Percentiles rank a stretch among this genome's conserved stretches.
These are phyloP conservation scores for Cicer bijugum DNA, from an alignment of 306 rosid species.

Conservation along the genomic window DNA sequence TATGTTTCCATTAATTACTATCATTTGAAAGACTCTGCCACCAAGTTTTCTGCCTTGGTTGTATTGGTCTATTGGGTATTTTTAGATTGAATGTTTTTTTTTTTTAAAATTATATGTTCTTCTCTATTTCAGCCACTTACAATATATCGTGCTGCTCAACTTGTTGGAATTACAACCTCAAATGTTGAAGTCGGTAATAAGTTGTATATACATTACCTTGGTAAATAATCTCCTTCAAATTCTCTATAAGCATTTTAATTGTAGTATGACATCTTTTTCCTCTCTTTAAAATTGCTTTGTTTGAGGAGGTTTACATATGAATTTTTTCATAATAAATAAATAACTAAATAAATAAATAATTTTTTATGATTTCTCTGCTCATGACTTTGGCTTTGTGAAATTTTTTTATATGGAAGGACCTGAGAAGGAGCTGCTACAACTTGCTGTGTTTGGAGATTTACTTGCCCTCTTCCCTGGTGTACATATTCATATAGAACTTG, in stretches of 20 bases:
- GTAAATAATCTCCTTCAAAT: constrained; percentile 51
- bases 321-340: constrained; percentile 28
- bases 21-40: not conserved
- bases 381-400: constrained; percentile 23
- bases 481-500: constrained; percentile 63
- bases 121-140: constrained; percentile 76
- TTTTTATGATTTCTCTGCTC: constrained; percentile 14
- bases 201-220: constrained; percentile 81
- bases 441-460: constrained; percentile 74
- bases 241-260: constrained; percentile 34
- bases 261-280: constrained; percentile 17
- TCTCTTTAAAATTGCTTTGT: constrained; percentile 23
- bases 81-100: constrained; percentile 2
- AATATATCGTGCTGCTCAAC: constrained; percentile 66
- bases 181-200: constrained; percentile 55
- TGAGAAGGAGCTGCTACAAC: constrained; percentile 89
- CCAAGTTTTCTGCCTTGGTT: constrained; percentile 13
- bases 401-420: constrained; percentile 66
- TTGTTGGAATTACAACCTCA: constrained; percentile 55
- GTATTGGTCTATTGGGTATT: not conserved
- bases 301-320: not conserved
- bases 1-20: constrained; percentile 12
- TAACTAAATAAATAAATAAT: too few relatives aligned
- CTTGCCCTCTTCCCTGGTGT: constrained; percentile 76
- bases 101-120: not conserved